phyloP scores from a whole-genome alignment of 202 grass and related monocot genomes.

The Schoenoplectus tabernaemontani region DNA sequence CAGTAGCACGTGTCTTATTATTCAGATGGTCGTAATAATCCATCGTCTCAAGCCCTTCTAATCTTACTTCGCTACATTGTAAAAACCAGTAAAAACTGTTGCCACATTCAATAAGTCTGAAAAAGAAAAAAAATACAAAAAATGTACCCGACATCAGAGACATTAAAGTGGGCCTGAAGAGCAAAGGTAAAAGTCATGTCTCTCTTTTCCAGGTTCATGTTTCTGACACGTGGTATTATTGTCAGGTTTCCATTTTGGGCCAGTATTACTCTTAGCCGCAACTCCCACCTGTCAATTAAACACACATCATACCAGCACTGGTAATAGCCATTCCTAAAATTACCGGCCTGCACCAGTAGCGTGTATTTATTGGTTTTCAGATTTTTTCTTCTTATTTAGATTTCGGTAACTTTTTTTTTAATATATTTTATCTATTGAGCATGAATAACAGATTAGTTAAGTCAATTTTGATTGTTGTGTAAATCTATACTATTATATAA shows the following conservation, averaged over 20 bases:
- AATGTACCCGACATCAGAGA: slow-evolving; percentile 39
- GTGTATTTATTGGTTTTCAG: not conserved
- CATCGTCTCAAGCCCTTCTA: slow-evolving; percentile 32
- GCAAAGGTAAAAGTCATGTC: slow-evolving; percentile 37
- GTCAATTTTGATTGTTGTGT: not conserved
- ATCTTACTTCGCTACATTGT: slow-evolving; percentile 20
- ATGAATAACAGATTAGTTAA: not conserved
- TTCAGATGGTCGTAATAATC: slow-evolving; percentile 29
- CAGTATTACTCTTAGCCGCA: slow-evolving; percentile 43
- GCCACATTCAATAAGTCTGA: not conserved
- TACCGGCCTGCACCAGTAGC: not conserved
- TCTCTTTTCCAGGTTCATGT: slow-evolving; percentile 36
- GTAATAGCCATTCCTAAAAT: not conserved
- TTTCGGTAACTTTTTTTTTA: too few relatives aligned
- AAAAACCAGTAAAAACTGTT: not conserved
- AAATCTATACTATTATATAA: too few relatives aligned
- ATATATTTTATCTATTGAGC: not conserved
- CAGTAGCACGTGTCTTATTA: slow-evolving; percentile 21
- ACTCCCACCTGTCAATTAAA: slow-evolving; percentile 40
- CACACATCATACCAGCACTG: not conserved
- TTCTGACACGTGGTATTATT: slow-evolving; percentile 35
- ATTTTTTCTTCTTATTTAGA: not conserved
- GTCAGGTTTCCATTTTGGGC: slow-evolving; percentile 29
- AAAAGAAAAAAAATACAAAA: not conserved
- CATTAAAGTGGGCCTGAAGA: slow-evolving; percentile 32